Conservation (phyloP, 176 grass and related monocot genomes). For the Tillandsia leiboldiana region DNA sequence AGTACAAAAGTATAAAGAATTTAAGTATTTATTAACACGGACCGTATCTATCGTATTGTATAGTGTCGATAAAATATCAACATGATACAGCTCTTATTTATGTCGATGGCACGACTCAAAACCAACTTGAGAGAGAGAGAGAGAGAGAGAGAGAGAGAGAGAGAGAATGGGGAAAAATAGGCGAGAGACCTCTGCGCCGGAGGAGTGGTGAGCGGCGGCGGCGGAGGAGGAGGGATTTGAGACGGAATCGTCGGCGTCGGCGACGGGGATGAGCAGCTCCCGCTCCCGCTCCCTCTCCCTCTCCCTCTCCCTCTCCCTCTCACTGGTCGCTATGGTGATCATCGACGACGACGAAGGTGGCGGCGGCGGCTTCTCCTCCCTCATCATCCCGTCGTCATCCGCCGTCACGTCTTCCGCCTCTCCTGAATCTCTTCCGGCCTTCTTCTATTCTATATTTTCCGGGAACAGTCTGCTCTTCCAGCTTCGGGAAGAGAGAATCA, state of each 20-base stretch:
- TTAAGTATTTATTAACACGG: too few relatives aligned
- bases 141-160: background rate
- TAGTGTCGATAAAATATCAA: too few relatives aligned
- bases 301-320: constrained; percentile 15
- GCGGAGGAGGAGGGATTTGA: background rate
- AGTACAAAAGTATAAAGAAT: too few relatives aligned
- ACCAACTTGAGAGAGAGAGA: background rate
- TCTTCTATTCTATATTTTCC: too few relatives aligned
- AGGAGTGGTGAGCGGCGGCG: constrained; percentile 4
- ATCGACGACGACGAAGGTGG: too few relatives aligned
- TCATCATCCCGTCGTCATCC: background rate
- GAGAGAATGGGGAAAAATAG: background rate
- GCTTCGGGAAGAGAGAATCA: too few relatives aligned
- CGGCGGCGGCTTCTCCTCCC: constrained; percentile 1
- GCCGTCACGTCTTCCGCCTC: too few relatives aligned
- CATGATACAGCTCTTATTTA: too few relatives aligned
- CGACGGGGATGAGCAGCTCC: constrained; percentile 15
- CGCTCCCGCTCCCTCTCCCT: constrained; percentile 12
- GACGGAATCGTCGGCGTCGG: background rate
- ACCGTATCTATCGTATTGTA: too few relatives aligned
- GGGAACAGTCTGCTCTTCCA: too few relatives aligned
- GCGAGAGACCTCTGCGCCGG: background rate
- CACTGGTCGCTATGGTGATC: constrained; percentile 7
- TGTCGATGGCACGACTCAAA: too few relatives aligned
- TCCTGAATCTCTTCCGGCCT: too few relatives aligned